A percentile compares a stretch with the other conserved stretches of the same genome.
These are phyloP conservation scores for Lipomyces orientalis DNA, from an alignment of 805 yeast species.

Conservation along the genomic window DNA sequence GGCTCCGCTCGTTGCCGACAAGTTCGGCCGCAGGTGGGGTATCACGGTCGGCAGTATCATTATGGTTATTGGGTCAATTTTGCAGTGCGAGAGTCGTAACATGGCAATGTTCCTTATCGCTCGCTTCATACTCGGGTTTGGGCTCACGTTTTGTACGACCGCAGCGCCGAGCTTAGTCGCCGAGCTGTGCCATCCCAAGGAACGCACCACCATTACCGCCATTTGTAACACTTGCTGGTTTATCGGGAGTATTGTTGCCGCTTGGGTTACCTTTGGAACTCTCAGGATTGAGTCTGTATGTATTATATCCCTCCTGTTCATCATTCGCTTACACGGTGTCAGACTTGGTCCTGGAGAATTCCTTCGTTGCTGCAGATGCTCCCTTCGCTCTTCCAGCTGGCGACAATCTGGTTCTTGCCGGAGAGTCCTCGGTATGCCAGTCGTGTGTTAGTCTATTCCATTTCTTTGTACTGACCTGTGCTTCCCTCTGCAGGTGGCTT, in stretches of 20 bases:
- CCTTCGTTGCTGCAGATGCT: constrained; percentile 52
- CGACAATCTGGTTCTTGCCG: constrained; percentile 49
- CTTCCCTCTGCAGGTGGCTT: constrained; percentile 40
- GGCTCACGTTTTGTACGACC: constrained; percentile 14
- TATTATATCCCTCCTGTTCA: background rate
- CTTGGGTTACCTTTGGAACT: constrained; percentile 31
- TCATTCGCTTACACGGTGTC: background rate
- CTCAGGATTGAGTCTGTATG: background rate
- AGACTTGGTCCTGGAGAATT: constrained; percentile 43
- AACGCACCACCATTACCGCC: constrained; percentile 48
- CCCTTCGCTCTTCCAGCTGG: constrained; percentile 47
- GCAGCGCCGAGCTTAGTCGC: constrained; percentile 24
- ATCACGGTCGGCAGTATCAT: constrained; percentile 20
- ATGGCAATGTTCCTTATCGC: constrained; percentile 29
- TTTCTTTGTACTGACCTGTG: no score
- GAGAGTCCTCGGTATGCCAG: constrained; percentile 52
- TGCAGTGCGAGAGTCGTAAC: constrained; percentile 26
- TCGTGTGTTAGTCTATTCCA: no score
- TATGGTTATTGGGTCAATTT: constrained; percentile 17
- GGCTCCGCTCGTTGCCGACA: constrained; percentile 42
- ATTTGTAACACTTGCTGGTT: constrained; percentile 59
- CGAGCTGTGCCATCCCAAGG: constrained; percentile 31
- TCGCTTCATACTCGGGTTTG: constrained; percentile 34
- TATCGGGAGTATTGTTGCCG: constrained; percentile 53
- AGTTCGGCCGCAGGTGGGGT: constrained; percentile 52